Base-by-base conservation (phyloP, 1,284 basidiomycete genomes). In the Neonothopanus nambi region DNA sequence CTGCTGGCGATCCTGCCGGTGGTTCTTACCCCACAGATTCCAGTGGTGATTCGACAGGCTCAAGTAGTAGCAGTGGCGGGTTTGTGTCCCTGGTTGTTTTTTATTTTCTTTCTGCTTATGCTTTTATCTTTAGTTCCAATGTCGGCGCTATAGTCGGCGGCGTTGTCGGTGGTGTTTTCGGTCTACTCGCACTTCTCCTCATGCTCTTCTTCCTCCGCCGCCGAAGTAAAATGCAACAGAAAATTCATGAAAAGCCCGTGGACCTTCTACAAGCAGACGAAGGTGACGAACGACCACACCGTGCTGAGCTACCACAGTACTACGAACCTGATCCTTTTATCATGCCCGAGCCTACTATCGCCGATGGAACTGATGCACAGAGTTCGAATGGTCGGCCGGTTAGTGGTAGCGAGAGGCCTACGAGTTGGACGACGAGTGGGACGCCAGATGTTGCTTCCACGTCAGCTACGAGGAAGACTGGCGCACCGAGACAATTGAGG, bases 291-390 rank as follows among this genome's bases (percentile, higher is more conserved):
- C 51, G 45, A 24, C 43, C 47, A 36, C 61, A 42, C 49, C 62
- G 57, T 8, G 73, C 70, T 38, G 76, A 79, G 37, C 76, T 82
- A 15, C 86, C 82, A 12, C 78, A 84, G 48, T 87, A 83, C 65
- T 87, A 87, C 63, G 78, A 76, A 38, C 89, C 89, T 0, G 84
- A 90, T 58, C 88, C 88, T 1, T 91, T 85, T 70, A 75, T 85
- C 49, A 75, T 87, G 2, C 78, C 85, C 0, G 84, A 81, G 45
- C 82, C 85, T 3, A 80, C 82, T 0, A 60, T 73, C 35, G 63
- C 48, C n/a, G 46, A 37, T 17, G 30, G 38, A 11, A 43, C 50
- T 18, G 30, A 33, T 33, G 4, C 13, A 33, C n/a, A 37, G 5
- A 54, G 45, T n/a, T n/a, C 66, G 2, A 48, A 57, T 49, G 61